phyloP scores from a whole-genome alignment of 2,329 filamentous ascomycete genomes.

The Westerdykella aurantiaca region DNA sequence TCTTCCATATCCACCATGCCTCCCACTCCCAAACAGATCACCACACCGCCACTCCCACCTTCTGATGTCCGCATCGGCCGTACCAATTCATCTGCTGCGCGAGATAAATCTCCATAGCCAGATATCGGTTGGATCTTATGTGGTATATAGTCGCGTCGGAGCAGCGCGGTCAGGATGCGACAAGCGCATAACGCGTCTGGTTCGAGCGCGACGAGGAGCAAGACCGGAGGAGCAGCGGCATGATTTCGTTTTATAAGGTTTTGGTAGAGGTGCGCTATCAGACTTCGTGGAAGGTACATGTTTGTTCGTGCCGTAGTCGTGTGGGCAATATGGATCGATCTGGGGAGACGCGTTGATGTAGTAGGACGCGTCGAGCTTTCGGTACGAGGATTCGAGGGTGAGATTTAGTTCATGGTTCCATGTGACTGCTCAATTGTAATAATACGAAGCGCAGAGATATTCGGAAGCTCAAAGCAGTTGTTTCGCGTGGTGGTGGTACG shows the following conservation, averaged over 20 bases:
- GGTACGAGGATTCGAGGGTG: no score
- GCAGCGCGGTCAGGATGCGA: constrained; percentile 83
- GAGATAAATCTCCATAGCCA: constrained; percentile 83
- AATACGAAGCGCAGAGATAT: no score
- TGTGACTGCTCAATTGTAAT: no score
- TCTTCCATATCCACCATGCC: constrained; percentile 83
- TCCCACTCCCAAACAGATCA: constrained; percentile 87
- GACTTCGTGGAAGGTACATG: constrained; percentile 91
- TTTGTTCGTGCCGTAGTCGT: constrained; percentile 5
- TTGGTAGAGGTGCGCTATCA: constrained; percentile 86
- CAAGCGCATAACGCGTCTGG: constrained; percentile 94
- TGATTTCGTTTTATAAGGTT: constrained; percentile 83
- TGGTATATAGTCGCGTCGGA: constrained; percentile 95
- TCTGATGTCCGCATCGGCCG: constrained; percentile 78
- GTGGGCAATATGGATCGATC: neutral
- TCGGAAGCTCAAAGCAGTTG: no score
- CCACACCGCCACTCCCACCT: constrained; percentile 80
- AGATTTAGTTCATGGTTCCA: no score
- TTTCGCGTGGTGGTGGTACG: no score
- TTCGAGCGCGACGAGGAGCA: constrained; percentile 88
- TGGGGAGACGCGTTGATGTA: neutral
- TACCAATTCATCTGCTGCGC: constrained; percentile 71
- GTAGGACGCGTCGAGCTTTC: neutral
- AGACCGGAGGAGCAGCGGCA: constrained; percentile 82
- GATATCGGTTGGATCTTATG: constrained; percentile 95